phyloP scores from a whole-genome alignment of 78 protist species.

The Guillardia theta region DNA sequence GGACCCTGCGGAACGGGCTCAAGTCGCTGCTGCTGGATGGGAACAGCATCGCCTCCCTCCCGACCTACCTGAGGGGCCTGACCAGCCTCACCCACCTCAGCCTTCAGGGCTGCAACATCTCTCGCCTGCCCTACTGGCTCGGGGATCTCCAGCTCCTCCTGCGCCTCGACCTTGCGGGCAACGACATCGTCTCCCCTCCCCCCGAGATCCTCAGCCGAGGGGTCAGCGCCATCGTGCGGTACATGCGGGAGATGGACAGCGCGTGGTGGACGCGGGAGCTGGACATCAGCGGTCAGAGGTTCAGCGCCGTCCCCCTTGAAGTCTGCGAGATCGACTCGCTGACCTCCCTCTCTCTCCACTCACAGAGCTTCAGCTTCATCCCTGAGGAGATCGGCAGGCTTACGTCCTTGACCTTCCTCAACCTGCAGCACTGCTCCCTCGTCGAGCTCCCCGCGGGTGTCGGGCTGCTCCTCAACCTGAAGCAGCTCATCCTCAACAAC shows the following conservation, averaged over 20 bases:
- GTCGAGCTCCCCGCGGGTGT: background rate
- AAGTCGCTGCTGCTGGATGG: conserved; percentile 11
- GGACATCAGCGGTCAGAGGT: conserved; percentile 16
- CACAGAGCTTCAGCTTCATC: background rate
- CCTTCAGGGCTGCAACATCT: background rate
- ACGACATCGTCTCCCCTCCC: background rate
- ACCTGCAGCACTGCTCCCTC: background rate
- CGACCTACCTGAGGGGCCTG: background rate
- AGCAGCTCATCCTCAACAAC: background rate
- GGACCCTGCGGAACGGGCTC: background rate
- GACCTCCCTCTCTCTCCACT: conserved; percentile 1
- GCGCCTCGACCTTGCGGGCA: background rate
- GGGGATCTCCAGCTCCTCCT: background rate
- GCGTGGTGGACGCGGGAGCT: conserved; percentile 31
- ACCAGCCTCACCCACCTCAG: conserved; percentile 2
- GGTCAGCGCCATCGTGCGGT: background rate
- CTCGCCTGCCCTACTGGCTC: background rate
- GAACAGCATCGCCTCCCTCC: background rate
- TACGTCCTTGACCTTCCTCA: background rate
- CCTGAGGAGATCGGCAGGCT: conserved; percentile 20
- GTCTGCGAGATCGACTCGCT: background rate
- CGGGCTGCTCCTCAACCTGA: background rate
- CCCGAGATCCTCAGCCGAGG: background rate
- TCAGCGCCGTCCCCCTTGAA: background rate
- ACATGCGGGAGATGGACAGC: background rate